Evolutionary conservation across 495 filamentous ascomycete genomes (phyloP).

Genomic region (Pseudomonodictys pantanalensis): DNA sequence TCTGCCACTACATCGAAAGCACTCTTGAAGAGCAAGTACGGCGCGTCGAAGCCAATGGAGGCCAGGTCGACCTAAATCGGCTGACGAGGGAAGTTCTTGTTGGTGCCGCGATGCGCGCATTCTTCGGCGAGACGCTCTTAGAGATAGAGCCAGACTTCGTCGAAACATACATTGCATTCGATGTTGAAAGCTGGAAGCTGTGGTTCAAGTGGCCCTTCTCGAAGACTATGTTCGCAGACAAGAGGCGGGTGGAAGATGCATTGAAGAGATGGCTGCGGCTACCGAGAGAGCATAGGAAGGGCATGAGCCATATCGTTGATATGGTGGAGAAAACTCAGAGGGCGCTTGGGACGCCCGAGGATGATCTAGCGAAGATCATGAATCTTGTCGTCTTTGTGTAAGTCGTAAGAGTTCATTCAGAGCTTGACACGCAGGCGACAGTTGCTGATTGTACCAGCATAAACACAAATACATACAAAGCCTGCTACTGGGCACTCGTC

Average conservation of each 20-base stretch:
- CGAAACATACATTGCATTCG: constrained; percentile 1
- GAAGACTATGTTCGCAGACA: neutral
- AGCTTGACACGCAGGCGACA: neutral
- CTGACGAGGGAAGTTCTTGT: neutral
- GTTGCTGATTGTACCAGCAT: constrained; percentile 3
- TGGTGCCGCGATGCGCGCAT: neutral
- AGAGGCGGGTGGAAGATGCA: neutral
- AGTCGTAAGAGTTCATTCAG: neutral
- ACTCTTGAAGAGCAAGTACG: neutral
- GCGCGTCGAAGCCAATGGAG: neutral
- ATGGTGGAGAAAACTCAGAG: neutral
- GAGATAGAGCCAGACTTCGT: neutral
- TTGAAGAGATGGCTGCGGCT: neutral
- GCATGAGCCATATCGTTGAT: neutral
- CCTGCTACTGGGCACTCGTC: constrained; percentile 37
- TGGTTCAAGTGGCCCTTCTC: neutral
- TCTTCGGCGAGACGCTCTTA: constrained; percentile 4
- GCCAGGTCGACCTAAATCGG: neutral
- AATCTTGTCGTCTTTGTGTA: neutral
- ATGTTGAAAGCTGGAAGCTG: constrained; percentile 16
- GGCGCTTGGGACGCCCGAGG: neutral
- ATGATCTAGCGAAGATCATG: neutral
- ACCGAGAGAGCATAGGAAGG: neutral
- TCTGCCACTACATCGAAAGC: neutral
- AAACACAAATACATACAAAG: constrained; percentile 38